phyloP scores from a whole-genome alignment of 2,329 filamentous ascomycete species.

The Cytospora schulzeri region DNA sequence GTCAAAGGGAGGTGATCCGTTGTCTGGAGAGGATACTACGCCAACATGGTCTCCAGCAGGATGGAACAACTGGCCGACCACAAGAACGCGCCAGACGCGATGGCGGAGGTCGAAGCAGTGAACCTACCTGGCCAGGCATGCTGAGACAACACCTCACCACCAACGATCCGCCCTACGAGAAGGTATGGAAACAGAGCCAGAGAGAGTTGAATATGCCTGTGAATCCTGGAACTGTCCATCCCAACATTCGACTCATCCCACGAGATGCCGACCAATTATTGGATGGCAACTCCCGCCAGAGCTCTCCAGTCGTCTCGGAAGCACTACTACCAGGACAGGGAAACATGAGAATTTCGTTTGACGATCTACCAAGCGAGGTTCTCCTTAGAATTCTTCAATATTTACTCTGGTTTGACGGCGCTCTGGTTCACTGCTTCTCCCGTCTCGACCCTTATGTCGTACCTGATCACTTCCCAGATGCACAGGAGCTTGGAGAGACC shows the following conservation, averaged over 20 bases:
- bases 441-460: slow-evolving; percentile 1
- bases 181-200: slow-evolving; percentile 9
- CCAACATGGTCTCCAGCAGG: not conserved
- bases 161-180: not conserved
- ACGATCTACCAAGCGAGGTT: not conserved
- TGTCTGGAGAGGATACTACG: not conserved
- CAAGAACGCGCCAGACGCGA: not conserved
- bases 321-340: not conserved
- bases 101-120: not conserved
- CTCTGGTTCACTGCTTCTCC: slow-evolving; percentile 12
- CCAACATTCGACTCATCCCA: not conserved
- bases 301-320: not conserved
- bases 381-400: slow-evolving; percentile 8
- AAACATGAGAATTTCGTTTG: not conserved
- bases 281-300: not conserved
- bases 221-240: not conserved
- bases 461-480: not conserved
- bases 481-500: not conserved
- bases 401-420: slow-evolving; percentile 4
- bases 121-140: not conserved
- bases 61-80: not conserved
- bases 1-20: not conserved
- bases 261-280: not conserved
- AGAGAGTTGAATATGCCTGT: slow-evolving; percentile 13
- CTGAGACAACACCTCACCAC: not conserved